Evolutionary conservation across 371 early-diverging fungal species (phyloP).

Genomic region (Circinella umbellata): DNA sequence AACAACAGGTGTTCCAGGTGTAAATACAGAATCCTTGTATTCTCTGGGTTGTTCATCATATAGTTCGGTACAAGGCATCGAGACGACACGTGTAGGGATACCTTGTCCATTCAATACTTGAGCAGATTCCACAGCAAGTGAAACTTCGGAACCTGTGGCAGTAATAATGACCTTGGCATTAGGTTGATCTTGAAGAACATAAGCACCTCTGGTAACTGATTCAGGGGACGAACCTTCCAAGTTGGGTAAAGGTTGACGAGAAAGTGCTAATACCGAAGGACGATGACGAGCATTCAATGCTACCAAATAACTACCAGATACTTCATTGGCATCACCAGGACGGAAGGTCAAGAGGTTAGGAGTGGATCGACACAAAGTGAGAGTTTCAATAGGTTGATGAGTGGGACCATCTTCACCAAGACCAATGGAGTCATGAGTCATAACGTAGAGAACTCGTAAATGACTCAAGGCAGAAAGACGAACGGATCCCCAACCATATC

Average conservation of each 20-base stretch:
- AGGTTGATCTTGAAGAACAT: constrained; percentile 67
- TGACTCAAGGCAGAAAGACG: constrained; percentile 92
- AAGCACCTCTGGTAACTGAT: constrained; percentile 76
- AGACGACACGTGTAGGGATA: constrained; percentile 83
- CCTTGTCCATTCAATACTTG: constrained; percentile 60
- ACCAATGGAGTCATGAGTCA: constrained; percentile 99
- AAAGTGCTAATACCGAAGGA: constrained; percentile 90
- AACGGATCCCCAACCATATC: constrained; percentile 85
- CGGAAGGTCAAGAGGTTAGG: constrained; percentile 91
- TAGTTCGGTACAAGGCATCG: constrained; percentile 93
- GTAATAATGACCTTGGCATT: constrained; percentile 68
- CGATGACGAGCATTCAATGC: constrained; percentile 72
- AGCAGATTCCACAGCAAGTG: constrained; percentile 81
- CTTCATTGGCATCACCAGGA: constrained; percentile 97
- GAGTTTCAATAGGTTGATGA: constrained; percentile 95
- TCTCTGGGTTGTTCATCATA: constrained; percentile 92
- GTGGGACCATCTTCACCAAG: constrained; percentile 99
- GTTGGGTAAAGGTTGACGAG: constrained; percentile 95
- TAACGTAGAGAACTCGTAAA: constrained; percentile 91
- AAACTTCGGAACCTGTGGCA: constrained; percentile 95
- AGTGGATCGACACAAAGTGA: constrained; percentile 91
- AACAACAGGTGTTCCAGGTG: constrained; percentile 78
- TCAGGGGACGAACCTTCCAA: constrained; percentile 86
- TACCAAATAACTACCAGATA: constrained; percentile 85
- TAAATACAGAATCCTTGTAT: constrained; percentile 88